These are phyloP conservation scores for Clavispora asparagi DNA, from an alignment of 805 yeast species.

Conservation along the genomic window DNA sequence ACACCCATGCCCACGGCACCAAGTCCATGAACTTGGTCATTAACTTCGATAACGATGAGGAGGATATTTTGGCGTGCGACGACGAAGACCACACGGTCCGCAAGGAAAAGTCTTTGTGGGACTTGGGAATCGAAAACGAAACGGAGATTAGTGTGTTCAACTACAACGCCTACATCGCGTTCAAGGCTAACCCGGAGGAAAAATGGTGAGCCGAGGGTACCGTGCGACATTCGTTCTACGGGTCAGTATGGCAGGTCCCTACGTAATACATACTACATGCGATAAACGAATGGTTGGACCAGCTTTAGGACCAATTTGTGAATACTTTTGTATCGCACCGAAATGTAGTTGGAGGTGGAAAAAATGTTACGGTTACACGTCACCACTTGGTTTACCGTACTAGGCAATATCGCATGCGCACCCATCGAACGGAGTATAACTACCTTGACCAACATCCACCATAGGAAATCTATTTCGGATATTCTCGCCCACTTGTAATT, in stretches of 20 bases:
- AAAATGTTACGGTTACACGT: no score
- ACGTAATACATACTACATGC: no score
- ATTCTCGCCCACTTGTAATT: no score
- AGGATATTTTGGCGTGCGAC: conserved; percentile 49
- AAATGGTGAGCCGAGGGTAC: conserved; percentile 55
- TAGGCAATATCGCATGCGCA: no score
- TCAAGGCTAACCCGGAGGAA: conserved; percentile 80
- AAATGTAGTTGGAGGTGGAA: no score
- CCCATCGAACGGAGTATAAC: no score
- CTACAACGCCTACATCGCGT: conserved; percentile 56
- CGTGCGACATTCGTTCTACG: neutral
- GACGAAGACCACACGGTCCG: conserved; percentile 7
- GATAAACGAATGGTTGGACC: no score
- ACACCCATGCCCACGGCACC: conserved; percentile 92
- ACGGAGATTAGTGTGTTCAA: conserved; percentile 88
- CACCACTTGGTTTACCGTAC: no score
- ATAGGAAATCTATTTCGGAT: no score
- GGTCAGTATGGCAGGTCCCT: neutral
- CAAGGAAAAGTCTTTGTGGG: conserved; percentile 25
- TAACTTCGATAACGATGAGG: conserved; percentile 75
- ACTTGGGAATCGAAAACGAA: conserved; percentile 63
- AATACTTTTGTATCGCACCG: no score
- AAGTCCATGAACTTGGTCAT: conserved; percentile 90
- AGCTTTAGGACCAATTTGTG: no score
- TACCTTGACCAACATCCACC: no score